phyloP scores from a whole-genome alignment of 2,329 filamentous ascomycete genomes.

The Ustilaginoidea virens region DNA sequence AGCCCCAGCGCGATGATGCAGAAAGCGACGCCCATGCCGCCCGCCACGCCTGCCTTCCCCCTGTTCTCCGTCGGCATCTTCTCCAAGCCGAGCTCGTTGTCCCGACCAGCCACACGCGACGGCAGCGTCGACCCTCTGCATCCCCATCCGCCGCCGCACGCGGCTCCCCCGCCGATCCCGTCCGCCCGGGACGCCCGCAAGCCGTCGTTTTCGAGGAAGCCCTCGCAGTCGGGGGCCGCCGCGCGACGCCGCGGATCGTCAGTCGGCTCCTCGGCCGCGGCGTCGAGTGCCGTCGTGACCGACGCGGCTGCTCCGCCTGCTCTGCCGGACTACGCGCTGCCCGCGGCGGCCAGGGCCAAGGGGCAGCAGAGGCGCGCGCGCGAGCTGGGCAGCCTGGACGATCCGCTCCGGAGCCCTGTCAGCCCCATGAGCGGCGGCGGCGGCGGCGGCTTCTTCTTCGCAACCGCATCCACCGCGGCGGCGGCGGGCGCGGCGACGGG shows the following conservation, averaged over 20 bases:
- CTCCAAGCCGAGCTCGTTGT: constrained; percentile 11
- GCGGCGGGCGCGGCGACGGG: too few relatives aligned
- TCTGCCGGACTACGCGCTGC: constrained; percentile 36
- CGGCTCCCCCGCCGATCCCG: constrained; percentile 12
- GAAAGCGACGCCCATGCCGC: constrained; percentile 5
- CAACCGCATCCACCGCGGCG: too few relatives aligned
- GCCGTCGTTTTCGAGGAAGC: constrained; percentile 36
- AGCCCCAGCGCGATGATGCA: too few relatives aligned
- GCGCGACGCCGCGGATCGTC: constrained; percentile 25
- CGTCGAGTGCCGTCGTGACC: constrained; percentile 23
- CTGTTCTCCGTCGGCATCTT: constrained; percentile 17
- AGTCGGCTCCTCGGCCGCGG: constrained; percentile 17
- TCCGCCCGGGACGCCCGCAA: constrained; percentile 27
- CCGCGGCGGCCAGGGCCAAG: constrained; percentile 30
- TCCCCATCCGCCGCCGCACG: constrained; percentile 1
- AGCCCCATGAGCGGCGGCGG: constrained; percentile 8
- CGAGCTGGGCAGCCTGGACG: constrained; percentile 3
- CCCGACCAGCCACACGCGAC: constrained; percentile 22
- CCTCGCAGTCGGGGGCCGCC: constrained; percentile 33
- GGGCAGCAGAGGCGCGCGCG: constrained; percentile 9
- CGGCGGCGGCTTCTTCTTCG: too few relatives aligned
- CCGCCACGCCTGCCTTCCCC: constrained; percentile 19
- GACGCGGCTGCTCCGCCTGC: constrained; percentile 35
- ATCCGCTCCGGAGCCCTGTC: constrained; percentile 6
- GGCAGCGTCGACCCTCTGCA: constrained; percentile 11